Base-by-base conservation (phyloP, 2,329 filamentous ascomycete species). In the Aureobasidium sp. region DNA sequence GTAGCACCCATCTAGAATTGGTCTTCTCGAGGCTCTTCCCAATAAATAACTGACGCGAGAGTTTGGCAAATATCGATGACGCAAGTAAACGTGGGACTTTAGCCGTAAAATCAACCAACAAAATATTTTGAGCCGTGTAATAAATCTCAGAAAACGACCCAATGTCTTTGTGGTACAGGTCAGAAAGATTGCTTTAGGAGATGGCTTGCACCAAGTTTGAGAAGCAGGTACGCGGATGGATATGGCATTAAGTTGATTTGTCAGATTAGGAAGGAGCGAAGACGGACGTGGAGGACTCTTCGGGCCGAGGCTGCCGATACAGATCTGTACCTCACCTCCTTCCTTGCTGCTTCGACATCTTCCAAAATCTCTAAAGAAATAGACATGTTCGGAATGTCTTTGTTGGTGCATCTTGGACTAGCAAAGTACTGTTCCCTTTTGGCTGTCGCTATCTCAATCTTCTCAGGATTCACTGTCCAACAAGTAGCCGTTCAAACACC, bases 181-280 rank as follows among this genome's bases (percentile, higher is more conserved):
- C 20, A 20, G 20, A 20, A 20, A 20, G 20, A 20, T 20, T 32
- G 29, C 29, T 32, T 32, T 32, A 20, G 20, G 20, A 20, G 20
- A 20, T 20, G 37, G 26, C 46, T 34, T 24, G 37, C 27, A 44
- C 29, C 34, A 29, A 29, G 39, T 57, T 3, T 17, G n/a, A 57
- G 34, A 46, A 37, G 52, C 37, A 56, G 9, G 9, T 57, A 46
- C 10, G n/a, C 15, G 15, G 7, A 46, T 36, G 15, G 8, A 9
- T 43, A 57, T 37, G 20, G 17, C 29, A 6, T 24, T n/a, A 6
- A 17, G 57, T 60, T 60, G 57, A 60, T 60, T 60, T 60, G 57
- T 60, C 57, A 60, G 57, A 43, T 43, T 6, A 43, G 53, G 53
- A 44, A 36, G 39, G 39, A 20, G 34, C 29, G 13, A 10, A 20